phyloP scores from a whole-genome alignment of 2,329 filamentous ascomycete genomes.

The Colletotrichum destructivum region DNA sequence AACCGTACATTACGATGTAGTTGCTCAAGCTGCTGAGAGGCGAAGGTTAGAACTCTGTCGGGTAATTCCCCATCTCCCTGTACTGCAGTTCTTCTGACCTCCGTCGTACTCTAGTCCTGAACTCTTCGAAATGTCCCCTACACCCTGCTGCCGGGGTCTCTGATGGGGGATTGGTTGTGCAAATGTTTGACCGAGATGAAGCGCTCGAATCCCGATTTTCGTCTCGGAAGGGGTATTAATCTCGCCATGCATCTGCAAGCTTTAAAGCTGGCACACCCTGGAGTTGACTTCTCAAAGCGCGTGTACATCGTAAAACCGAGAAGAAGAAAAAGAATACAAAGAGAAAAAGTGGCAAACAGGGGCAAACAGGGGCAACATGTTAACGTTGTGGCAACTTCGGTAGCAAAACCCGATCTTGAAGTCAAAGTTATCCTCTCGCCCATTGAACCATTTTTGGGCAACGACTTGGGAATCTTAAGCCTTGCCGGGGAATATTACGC shows the following conservation, averaged over 20 bases:
- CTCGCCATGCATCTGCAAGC: not conserved
- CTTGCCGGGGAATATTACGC: no score
- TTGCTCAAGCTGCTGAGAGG: not conserved
- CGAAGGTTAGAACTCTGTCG: constrained; percentile 18
- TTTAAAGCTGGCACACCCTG: not conserved
- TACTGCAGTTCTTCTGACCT: not conserved
- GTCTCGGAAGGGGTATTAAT: not conserved
- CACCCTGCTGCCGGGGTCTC: constrained; percentile 5
- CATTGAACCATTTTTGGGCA: no score
- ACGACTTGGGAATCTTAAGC: no score
- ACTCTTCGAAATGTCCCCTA: not conserved
- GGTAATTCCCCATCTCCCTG: no score
- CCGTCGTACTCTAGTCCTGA: not conserved
- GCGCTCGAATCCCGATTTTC: not conserved
- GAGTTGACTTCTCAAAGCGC: no score
- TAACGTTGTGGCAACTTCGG: no score
- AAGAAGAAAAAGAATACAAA: no score
- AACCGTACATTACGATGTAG: not conserved
- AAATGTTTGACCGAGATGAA: not conserved
- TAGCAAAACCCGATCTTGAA: no score
- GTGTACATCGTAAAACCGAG: no score
- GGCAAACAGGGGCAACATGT: no score
- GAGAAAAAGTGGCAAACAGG: no score
- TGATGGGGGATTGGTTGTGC: not conserved
- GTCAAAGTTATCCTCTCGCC: no score